phyloP scores from a whole-genome alignment of 2,329 filamentous ascomycete genomes.

The Hypoxylon sp. region DNA sequence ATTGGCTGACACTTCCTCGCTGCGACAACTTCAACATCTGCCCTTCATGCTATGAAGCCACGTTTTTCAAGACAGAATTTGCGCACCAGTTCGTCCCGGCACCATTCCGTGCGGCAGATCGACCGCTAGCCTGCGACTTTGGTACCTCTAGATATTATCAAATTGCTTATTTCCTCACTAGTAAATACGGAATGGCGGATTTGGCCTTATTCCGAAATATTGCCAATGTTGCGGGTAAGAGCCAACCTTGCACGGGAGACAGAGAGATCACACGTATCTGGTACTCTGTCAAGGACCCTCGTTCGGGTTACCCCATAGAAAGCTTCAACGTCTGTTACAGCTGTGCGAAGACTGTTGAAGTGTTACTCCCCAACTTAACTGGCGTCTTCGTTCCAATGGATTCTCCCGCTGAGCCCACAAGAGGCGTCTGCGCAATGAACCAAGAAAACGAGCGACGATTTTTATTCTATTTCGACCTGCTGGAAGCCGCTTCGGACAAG shows the following conservation, averaged over 20 bases:
- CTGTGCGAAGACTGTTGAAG: constrained; percentile 80
- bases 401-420: constrained; percentile 62
- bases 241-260: constrained; percentile 71
- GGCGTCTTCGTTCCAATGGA: constrained; percentile 74
- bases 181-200: constrained; percentile 77
- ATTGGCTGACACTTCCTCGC: constrained; percentile 85
- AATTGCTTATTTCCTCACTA: constrained; percentile 85
- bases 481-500: constrained; percentile 71
- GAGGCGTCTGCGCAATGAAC: constrained; percentile 78
- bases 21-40: constrained; percentile 84
- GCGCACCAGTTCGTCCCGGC: constrained; percentile 75
- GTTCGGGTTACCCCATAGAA: constrained; percentile 73
- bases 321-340: constrained; percentile 82
- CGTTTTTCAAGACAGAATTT: constrained; percentile 79
- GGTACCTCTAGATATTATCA: constrained; percentile 84
- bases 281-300: constrained; percentile 81
- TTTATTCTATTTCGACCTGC: constrained; percentile 71
- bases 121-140: constrained; percentile 81
- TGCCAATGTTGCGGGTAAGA: constrained; percentile 71
- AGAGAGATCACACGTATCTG: constrained; percentile 73
- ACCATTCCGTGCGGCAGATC: constrained; percentile 69
- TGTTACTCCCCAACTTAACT: constrained; percentile 79
- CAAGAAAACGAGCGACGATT: constrained; percentile 64
- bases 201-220: constrained; percentile 79
- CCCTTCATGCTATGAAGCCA: constrained; percentile 80